phyloP scores from a whole-genome alignment of 1,284 basidiomycete species.

The Austropuccinia psidii region DNA sequence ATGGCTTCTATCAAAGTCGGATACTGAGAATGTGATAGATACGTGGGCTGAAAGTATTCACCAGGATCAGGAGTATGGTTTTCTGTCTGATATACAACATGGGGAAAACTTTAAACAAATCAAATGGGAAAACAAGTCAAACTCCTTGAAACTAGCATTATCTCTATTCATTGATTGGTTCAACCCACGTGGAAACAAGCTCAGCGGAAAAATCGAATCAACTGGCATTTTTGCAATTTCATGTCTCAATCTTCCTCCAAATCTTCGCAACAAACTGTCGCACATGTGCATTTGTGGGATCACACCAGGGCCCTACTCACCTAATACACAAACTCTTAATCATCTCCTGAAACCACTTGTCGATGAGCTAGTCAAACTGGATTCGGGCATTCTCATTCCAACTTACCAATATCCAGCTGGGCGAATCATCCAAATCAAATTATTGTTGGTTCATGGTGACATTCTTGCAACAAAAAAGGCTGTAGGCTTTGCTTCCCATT shows the following conservation, averaged over 20 bases:
- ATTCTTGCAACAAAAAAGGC: constrained; percentile 15
- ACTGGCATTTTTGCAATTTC: constrained; percentile 4
- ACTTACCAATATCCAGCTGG: constrained; percentile 6
- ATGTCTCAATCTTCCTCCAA: constrained; percentile 24
- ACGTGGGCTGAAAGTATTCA: neutral
- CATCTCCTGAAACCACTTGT: constrained; percentile 8
- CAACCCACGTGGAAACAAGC: constrained; percentile 28
- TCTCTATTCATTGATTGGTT: constrained; percentile 26
- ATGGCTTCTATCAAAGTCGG: constrained; percentile 14
- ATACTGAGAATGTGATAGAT: constrained; percentile 1
- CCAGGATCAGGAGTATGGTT: neutral
- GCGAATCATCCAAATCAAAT: constrained; percentile 2
- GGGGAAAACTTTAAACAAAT: neutral
- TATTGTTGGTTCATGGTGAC: neutral
- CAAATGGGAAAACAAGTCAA: neutral
- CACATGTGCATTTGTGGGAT: constrained; percentile 12
- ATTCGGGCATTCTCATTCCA: neutral
- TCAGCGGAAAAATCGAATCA: neutral
- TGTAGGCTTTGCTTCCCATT: constrained; percentile 3
- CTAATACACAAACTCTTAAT: neutral
- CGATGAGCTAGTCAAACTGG: constrained; percentile 12
- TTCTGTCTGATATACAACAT: constrained; percentile 6
- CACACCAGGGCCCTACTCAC: constrained; percentile 13
- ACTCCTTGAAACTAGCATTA: neutral
- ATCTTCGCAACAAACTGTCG: neutral